Evolutionary conservation across 148 eudicot species (phyloP).

Genomic region (Rheum nobile): DNA sequence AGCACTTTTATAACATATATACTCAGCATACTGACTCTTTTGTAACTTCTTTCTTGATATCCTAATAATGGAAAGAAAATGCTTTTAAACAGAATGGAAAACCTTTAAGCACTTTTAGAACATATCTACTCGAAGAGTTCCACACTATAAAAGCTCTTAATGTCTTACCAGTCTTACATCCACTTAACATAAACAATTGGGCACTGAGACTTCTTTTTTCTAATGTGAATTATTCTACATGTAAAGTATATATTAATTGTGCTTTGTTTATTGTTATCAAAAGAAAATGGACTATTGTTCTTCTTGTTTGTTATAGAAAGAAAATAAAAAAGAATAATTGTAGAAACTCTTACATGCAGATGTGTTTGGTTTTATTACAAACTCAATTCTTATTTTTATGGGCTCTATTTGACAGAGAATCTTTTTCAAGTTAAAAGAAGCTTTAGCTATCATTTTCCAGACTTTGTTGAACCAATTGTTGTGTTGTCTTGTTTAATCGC

Average conservation of each 20-base stretch:
- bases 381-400: background rate
- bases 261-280: background rate
- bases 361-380: background rate
- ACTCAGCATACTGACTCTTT: too few species aligned
- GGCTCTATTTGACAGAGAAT: background rate
- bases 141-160: too few species aligned
- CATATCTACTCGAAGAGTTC: too few species aligned
- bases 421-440: background rate
- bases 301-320: background rate
- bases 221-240: background rate
- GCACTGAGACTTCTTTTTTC: background rate
- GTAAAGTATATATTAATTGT: background rate
- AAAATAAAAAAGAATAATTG: background rate
- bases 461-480: background rate
- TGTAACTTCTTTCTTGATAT: too few species aligned
- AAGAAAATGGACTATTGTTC: background rate
- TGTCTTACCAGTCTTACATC: background rate
- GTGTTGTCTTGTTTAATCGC: slow-evolving; percentile 12
- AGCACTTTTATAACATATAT: too few species aligned
- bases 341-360: background rate
- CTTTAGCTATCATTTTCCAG: background rate
- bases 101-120: too few species aligned
- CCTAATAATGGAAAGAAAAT: too few species aligned
- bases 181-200: background rate
- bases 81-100: too few species aligned